Conservation (phyloP, 768 basidiomycete species). For the Mycena vulgaris region DNA sequence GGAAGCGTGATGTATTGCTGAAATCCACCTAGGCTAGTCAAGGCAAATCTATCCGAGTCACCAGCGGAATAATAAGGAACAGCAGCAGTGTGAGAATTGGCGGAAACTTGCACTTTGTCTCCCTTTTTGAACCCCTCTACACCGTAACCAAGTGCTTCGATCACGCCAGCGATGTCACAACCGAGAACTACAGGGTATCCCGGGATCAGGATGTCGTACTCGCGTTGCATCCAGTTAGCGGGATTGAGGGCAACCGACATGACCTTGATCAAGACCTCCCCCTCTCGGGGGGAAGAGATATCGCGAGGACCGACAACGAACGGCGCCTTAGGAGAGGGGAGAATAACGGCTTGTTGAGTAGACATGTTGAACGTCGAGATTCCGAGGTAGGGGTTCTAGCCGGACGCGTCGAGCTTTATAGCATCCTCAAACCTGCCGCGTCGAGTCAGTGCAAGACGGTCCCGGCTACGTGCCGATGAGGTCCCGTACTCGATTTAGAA, state of each 20-base stretch:
- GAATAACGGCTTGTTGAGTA: not conserved
- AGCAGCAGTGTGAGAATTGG: no score
- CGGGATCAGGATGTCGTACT: conserved; percentile 39
- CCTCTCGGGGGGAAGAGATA: conserved; percentile 42
- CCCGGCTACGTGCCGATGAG: no score
- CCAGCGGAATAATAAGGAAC: not conserved
- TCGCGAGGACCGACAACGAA: conserved; percentile 39
- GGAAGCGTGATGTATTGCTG: conserved; percentile 47
- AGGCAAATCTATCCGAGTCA: not conserved
- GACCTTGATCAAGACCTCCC: conserved; percentile 50
- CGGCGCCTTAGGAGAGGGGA: conserved; percentile 14
- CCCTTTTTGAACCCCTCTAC: conserved; percentile 51
- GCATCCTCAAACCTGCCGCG: no score
- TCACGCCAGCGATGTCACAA: conserved; percentile 47
- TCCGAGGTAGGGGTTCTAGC: no score
- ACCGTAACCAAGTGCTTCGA: conserved; percentile 52
- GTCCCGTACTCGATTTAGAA: no score
- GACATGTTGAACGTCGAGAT: no score
- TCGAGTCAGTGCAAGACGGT: no score
- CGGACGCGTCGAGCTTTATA: no score
- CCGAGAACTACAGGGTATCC: conserved; percentile 48
- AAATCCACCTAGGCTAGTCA: conserved; percentile 22
- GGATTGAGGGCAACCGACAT: conserved; percentile 49
- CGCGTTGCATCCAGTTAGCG: conserved; percentile 51
- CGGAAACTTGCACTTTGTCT: conserved; percentile 48